A percentile compares a stretch with the other conserved stretches of the same genome.
phyloP scores from a whole-genome alignment of 805 yeast species.

The Zygosaccharomyces kombuchaensis region DNA sequence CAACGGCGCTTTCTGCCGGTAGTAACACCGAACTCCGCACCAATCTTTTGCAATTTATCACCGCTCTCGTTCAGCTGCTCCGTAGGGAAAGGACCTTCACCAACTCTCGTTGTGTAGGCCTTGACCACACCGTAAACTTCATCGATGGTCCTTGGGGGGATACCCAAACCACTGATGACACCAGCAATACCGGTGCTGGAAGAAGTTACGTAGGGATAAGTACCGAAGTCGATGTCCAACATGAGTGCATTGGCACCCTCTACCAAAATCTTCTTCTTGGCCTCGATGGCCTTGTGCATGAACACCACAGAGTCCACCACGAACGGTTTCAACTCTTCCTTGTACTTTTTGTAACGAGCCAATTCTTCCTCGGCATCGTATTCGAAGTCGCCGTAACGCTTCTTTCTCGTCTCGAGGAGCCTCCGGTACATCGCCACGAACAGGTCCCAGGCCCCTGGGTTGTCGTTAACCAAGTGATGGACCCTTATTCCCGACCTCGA shows the following conservation, averaged over 20 bases:
- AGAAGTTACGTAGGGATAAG: constrained; percentile 96
- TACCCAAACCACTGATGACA: constrained; percentile 92
- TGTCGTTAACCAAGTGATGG: constrained; percentile 88
- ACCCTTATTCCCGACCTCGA: constrained; percentile 95
- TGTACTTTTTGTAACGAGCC: constrained; percentile 66
- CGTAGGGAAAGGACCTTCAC: constrained; percentile 99
- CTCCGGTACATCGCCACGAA: constrained; percentile 75
- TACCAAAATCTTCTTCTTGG: constrained; percentile 80
- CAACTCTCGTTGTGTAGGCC: constrained; percentile 98
- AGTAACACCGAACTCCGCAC: constrained; percentile 96
- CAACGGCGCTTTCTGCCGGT: constrained; percentile 99
- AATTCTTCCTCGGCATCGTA: constrained; percentile 81
- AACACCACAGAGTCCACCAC: constrained; percentile 89
- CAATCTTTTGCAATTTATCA: constrained; percentile 81
- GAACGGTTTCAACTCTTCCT: constrained; percentile 74
- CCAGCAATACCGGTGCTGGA: constrained; percentile 97
- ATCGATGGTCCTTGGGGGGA: constrained; percentile 82
- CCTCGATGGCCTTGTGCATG: constrained; percentile 70
- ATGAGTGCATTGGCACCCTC: constrained; percentile 98
- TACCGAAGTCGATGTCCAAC: constrained; percentile 97
- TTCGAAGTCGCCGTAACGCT: constrained; percentile 91
- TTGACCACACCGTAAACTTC: constrained; percentile 94
- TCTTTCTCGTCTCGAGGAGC: constrained; percentile 72
- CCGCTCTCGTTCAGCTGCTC: constrained; percentile 89
- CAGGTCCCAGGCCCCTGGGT: constrained; percentile 89